Evolutionary conservation across 768 basidiomycete species (phyloP), one percentile per base, ranked within the genome.

Genomic region (Pisolithus microcarpus): DNA sequence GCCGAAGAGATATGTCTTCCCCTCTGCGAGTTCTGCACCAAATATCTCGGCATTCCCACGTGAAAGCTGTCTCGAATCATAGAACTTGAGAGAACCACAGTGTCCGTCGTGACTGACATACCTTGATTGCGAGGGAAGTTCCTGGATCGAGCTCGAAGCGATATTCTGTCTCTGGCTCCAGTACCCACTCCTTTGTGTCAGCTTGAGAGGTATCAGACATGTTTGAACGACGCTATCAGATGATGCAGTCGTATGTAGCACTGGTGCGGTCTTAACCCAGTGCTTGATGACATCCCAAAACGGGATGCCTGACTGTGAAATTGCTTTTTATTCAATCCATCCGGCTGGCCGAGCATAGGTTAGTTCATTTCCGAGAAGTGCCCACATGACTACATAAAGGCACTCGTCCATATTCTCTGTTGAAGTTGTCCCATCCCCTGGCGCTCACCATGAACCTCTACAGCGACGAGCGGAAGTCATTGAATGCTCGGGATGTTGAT

Each of bases 61-160:
- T n/a, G 86, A 56, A 52, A 95, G 81, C 85, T 91, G 63, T 26
- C 26, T n/a, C 43, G 49, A 0, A 7, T 31, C 24, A 37, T 51
- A 34, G 31, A 30, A 30, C 8, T 15, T 21, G 18, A 44, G 38
- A 24, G 18, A 6, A 47, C 23, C 21, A 21, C 24, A 19, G 36
- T 24, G 4, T 4, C 3, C 18, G 39, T 9, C 18, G 39, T 26
- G 5, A 43, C 40, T 49, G 16, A 70, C 77, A 50, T 56, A 87
- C 89, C 81, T 85, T 91, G 72, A 96, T 80, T 2, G 85, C 81
- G 31, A 93, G 73, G 6, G 85, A 77, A 3, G 78, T 74, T 0
- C 75, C 80, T 3, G 81, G 78, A 64, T 94, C 92, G 56, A 96
- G 81, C 68, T 96, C 92, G 68, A 95, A 95, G 52, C 92, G 82